Base-by-base conservation (phyloP, 78 protist species). In the Anaeramoeba flamelloides region DNA sequence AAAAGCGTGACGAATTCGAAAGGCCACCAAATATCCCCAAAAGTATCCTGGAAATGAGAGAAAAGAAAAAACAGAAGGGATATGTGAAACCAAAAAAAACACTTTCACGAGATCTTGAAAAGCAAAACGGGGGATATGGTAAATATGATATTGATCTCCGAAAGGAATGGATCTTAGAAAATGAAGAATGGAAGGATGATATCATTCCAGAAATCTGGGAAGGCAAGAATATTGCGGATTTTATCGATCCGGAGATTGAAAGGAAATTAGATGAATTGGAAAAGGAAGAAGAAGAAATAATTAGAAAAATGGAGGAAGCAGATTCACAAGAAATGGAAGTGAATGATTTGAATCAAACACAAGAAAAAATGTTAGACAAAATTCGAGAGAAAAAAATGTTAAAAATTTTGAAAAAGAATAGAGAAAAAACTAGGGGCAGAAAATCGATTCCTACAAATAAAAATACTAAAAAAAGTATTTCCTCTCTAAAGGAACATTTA, bases 161-260 rank as follows among this genome's bases (percentile, higher is more conserved):
- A 41, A 77, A 80, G 32, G 75, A 65, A 36, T 91, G 81, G 83
- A 32, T 75, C 8, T 86, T 91, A 39, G 78, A 39, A 30, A 38
- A 85, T 79, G 85, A 39, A 0, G 94, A 89, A 39, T 95, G 98
- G 99, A 80, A 53, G 38, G 81, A 88, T 76, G 99, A 97, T 86
- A 79, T 41, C 34, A 86, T 96, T 41, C 99, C 99, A 3, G 99
- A 97, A 80, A 93, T 97, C 64, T 77, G 92, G 84, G 92, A 97
- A 85, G 99, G 99, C 74, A 83, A 92, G 84, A 95, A 95, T 85
- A 89, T 96, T 76, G 86, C 89, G 1, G 99, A 96, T 81, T 95
- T 85, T 40, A 39, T 96, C 79, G 99, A 94, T 81, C 97, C 97
- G 0, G 98, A 96, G 30, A 92, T 95, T 81, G 76, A 79, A 39